Conservation (phyloP, 495 filamentous ascomycete species). For the Gamarada debralockiae region DNA sequence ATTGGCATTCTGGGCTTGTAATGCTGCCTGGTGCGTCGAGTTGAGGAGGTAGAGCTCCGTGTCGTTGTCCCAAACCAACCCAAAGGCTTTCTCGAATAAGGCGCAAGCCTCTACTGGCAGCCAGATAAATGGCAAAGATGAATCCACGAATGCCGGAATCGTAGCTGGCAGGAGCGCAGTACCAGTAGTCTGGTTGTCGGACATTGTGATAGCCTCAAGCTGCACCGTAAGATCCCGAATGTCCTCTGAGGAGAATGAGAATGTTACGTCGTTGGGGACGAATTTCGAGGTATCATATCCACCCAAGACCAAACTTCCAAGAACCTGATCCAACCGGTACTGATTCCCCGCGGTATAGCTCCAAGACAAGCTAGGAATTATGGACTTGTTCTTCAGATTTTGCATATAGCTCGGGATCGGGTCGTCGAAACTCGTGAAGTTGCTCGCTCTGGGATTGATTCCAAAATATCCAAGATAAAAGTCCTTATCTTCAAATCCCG, state of each 20-base stretch:
- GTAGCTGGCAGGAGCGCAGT: slow-evolving; percentile 24
- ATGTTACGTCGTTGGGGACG: slow-evolving; percentile 38
- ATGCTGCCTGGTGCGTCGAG: slow-evolving; percentile 33
- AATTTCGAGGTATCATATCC: slow-evolving; percentile 50
- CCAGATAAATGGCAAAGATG: slow-evolving; percentile 49
- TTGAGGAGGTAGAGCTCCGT: slow-evolving; percentile 44
- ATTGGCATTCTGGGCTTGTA: slow-evolving; percentile 41
- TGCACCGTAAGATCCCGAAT: not conserved
- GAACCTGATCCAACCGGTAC: slow-evolving; percentile 43
- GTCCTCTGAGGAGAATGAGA: not conserved
- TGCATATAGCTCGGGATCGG: slow-evolving; percentile 42
- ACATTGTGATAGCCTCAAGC: slow-evolving; percentile 2
- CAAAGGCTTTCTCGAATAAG: slow-evolving; percentile 48
- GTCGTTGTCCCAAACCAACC: slow-evolving; percentile 40
- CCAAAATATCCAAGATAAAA: slow-evolving; percentile 40
- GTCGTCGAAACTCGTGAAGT: slow-evolving; percentile 33
- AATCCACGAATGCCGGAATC: slow-evolving; percentile 44
- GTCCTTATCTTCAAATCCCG: not conserved
- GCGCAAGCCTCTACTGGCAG: slow-evolving; percentile 47
- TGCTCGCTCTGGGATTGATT: slow-evolving; percentile 42
- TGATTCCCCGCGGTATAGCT: slow-evolving; percentile 52
- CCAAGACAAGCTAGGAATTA: slow-evolving; percentile 49
- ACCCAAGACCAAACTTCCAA: slow-evolving; percentile 49
- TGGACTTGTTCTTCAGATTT: slow-evolving; percentile 37
- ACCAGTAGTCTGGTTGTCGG: not conserved